Base-by-base conservation (phyloP, 306 rosid species). In the Lithocarpus polystachyus region DNA sequence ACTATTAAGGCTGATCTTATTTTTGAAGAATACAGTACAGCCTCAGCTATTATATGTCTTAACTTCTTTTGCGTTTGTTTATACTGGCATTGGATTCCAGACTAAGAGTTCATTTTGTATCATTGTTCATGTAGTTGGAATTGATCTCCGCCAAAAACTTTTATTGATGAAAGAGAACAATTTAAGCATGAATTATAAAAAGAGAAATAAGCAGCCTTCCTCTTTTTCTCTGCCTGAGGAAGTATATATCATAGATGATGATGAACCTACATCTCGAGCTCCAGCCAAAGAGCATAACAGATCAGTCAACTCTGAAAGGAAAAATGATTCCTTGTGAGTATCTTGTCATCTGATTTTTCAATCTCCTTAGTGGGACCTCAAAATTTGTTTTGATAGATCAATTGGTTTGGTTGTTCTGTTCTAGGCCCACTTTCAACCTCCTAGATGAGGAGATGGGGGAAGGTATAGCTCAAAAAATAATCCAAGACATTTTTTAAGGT, bases 401-500 rank as follows among this genome's bases (percentile, higher is more conserved):
- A 35, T 17, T 65, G 48, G 71, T 31, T 68, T 37, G 33, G 11
- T 71, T 74, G 68, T 61, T 26, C 80, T 74, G 4, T 83, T 68
- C 57, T 92, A 92, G 99, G 83, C 98, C 99, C 20, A 95, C 88
- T 78, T 95, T 95, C 83, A 83, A 89, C 81, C 94, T 94, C 83
- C 72, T 95, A 26, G 92, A 82, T 73, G 97, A 91, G 68, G 89
- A 83, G 77, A 70, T 84, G 23, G 88, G 57, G 71, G 94, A 86
- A 80, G 98, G 99, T 91, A 86, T 31, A 72, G 81, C 75, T 75
- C 69, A 20, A 65, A 23, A 33, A 60, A 59, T 60, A 33, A 62
- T 53, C 59, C 52, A 77, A 1, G n/a, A 24, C 73, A 3, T 37
- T 71, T 24, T 37, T 70, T 28, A 40, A 17, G 8, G 74, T 71